These are phyloP conservation scores for Didymella segeticola DNA, from an alignment of 2,329 filamentous ascomycete species.

Conservation along the genomic window DNA sequence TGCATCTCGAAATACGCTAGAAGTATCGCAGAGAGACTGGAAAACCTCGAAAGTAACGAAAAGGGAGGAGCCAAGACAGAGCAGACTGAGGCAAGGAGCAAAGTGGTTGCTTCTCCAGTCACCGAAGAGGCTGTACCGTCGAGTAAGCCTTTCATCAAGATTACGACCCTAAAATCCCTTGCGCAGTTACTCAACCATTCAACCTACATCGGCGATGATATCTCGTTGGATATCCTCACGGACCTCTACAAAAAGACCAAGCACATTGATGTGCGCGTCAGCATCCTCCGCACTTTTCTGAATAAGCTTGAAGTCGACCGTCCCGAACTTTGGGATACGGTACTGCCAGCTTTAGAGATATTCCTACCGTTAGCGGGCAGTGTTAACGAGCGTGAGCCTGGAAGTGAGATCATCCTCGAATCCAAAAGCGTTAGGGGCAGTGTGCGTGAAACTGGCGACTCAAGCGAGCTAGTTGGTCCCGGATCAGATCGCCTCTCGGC, in stretches of 20 bases:
- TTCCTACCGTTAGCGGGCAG: conserved; percentile 44
- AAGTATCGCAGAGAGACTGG: conserved; percentile 38
- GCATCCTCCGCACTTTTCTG: conserved; percentile 45
- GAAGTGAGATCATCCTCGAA: conserved; percentile 25
- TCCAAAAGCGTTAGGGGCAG: conserved; percentile 34
- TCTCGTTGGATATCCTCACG: conserved; percentile 40
- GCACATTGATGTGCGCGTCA: conserved; percentile 49
- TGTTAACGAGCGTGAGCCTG: conserved; percentile 43
- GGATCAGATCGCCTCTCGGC: too few relatives aligned
- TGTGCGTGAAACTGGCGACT: too few relatives aligned
- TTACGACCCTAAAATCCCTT: conserved; percentile 54
- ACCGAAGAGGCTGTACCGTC: too few relatives aligned
- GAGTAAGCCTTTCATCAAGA: conserved; percentile 42
- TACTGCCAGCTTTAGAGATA: conserved; percentile 34
- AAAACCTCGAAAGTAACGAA: conserved; percentile 11
- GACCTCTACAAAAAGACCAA: conserved; percentile 36
- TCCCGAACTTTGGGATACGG: conserved; percentile 12
- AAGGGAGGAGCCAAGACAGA: conserved; percentile 18
- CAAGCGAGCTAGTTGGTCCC: too few relatives aligned
- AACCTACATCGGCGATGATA: conserved; percentile 40
- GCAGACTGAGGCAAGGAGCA: too few relatives aligned
- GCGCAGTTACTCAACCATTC: conserved; percentile 48
- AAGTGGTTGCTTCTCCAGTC: too few relatives aligned
- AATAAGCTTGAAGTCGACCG: conserved; percentile 27
- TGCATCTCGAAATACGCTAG: conserved; percentile 40